Evolutionary conservation across 2,329 filamentous ascomycete species (phyloP).

Genomic region (Erysiphe pulchra): DNA sequence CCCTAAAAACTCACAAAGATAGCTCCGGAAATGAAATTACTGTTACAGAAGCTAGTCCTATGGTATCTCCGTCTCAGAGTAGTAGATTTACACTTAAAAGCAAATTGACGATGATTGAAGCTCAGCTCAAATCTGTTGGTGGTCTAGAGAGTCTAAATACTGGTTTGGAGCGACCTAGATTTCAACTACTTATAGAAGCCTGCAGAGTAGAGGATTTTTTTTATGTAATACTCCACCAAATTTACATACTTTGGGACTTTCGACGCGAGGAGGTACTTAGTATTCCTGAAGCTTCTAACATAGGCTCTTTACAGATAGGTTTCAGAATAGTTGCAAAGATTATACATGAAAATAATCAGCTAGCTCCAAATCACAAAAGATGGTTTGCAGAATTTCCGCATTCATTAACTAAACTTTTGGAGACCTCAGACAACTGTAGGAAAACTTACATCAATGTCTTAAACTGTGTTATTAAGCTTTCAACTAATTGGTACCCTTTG

Average conservation of each 20-base stretch:
- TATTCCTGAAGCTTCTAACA: constrained; percentile 13
- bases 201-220: constrained; percentile 29
- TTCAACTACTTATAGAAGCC: constrained; percentile 29
- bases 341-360: constrained; percentile 19
- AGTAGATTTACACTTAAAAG: constrained; percentile 6
- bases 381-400: constrained; percentile 25
- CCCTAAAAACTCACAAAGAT: background rate
- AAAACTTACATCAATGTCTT: constrained; percentile 15
- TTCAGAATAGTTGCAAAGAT: constrained; percentile 17
- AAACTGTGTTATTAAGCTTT: constrained; percentile 19
- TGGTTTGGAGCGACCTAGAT: constrained; percentile 20
- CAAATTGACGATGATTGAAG: constrained; percentile 7
- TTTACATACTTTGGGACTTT: constrained; percentile 30
- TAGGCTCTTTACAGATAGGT: constrained; percentile 8
- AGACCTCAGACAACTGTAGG: constrained; percentile 14
- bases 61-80: background rate
- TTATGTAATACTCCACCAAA: constrained; percentile 38
- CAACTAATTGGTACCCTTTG: constrained; percentile 16
- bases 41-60: background rate
- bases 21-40: too few relatives aligned
- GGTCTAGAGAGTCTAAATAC: constrained; percentile 8
- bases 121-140: constrained; percentile 7
- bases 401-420: constrained; percentile 9
- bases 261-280: constrained; percentile 8
- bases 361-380: constrained; percentile 16